phyloP scores from a whole-genome alignment of 2,329 filamentous ascomycete genomes.

The Beauveria scarabaeidicola region DNA sequence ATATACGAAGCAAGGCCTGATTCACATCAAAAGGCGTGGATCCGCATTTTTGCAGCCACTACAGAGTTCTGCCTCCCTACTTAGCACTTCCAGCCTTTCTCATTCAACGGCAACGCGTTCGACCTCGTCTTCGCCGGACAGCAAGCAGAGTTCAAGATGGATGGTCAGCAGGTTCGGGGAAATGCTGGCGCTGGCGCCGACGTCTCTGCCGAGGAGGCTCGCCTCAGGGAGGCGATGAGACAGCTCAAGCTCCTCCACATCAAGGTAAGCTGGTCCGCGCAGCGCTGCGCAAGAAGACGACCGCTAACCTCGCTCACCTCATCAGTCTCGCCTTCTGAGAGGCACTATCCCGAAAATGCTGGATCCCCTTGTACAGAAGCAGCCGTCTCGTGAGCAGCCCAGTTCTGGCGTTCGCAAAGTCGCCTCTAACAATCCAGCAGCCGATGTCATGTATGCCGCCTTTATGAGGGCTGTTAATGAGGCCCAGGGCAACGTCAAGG shows the following conservation, averaged over 20 bases:
- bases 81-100: neutral
- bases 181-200: slow-evolving; percentile 14
- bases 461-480: slow-evolving; percentile 40
- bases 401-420: neutral
- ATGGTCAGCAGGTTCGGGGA: slow-evolving; percentile 15
- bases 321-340: slow-evolving; percentile 26
- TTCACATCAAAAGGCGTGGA: no score
- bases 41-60: no score
- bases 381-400: slow-evolving; percentile 39
- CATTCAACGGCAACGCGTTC: neutral
- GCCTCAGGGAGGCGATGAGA: slow-evolving; percentile 40
- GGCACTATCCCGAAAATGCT: slow-evolving; percentile 31
- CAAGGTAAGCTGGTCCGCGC: slow-evolving; percentile 31
- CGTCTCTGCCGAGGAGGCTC: slow-evolving; percentile 31
- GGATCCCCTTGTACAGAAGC: slow-evolving; percentile 41
- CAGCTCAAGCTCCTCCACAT: slow-evolving; percentile 46
- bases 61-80: neutral
- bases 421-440: slow-evolving; percentile 24
- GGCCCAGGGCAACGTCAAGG: slow-evolving; percentile 42
- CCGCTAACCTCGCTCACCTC: neutral
- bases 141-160: neutral
- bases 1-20: no score
- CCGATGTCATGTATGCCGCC: slow-evolving; percentile 38
- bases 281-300: slow-evolving; percentile 13
- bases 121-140: neutral